Evolutionary conservation across 2,329 filamentous ascomycete genomes (phyloP).

Genomic region (Xylariales sp.): DNA sequence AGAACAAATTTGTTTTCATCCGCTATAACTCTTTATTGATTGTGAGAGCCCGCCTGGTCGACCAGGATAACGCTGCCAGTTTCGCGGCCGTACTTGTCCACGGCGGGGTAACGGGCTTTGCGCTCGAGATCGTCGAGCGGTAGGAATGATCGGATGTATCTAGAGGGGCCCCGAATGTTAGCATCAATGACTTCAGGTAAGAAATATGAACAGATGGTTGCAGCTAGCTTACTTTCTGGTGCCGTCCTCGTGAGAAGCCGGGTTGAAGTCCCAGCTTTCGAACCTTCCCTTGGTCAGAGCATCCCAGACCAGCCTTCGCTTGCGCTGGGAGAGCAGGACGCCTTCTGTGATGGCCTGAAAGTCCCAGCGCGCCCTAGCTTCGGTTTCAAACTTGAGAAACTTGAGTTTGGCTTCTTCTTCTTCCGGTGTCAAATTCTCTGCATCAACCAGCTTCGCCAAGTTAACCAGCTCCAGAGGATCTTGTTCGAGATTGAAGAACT

Average conservation of each 20-base stretch:
- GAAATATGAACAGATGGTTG: no score
- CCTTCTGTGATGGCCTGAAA: slow-evolving; percentile 71
- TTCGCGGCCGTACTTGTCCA: slow-evolving; percentile 51
- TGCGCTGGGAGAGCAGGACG: slow-evolving; percentile 73
- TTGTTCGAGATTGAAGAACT: slow-evolving; percentile 73
- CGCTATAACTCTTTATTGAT: slow-evolving; percentile 23
- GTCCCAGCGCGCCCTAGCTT: slow-evolving; percentile 76
- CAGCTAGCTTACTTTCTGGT: slow-evolving; percentile 55
- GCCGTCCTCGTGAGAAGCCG: slow-evolving; percentile 56
- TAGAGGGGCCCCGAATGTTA: no score
- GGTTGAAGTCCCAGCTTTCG: slow-evolving; percentile 83
- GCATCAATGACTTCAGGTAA: no score
- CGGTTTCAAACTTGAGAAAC: slow-evolving; percentile 65
- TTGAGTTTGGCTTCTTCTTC: slow-evolving; percentile 43
- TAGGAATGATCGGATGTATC: slow-evolving; percentile 82
- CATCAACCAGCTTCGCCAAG: slow-evolving; percentile 49
- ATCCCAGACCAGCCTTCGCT: slow-evolving; percentile 72
- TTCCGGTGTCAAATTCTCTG: slow-evolving; percentile 30
- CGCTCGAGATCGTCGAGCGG: slow-evolving; percentile 78
- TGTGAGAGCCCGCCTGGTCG: slow-evolving; percentile 40
- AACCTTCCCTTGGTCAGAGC: slow-evolving; percentile 73
- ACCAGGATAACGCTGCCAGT: slow-evolving; percentile 34
- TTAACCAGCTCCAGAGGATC: slow-evolving; percentile 79
- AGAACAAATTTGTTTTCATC: no score
- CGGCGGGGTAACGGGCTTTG: slow-evolving; percentile 66